Conservation (phyloP, 495 filamentous ascomycete genomes). For the Penicillium arizonense region DNA sequence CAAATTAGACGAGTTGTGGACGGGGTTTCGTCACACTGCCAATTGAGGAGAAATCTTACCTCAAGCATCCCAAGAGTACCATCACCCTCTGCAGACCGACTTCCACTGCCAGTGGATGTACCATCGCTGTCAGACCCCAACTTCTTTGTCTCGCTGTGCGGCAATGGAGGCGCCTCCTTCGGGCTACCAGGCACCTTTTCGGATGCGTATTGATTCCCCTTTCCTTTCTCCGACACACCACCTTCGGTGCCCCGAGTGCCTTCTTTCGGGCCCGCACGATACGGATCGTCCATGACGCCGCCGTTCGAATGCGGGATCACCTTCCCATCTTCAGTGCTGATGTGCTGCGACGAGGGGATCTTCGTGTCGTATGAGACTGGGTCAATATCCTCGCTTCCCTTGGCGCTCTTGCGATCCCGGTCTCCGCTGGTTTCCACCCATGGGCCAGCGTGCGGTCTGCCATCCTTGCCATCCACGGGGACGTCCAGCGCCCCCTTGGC, state of each 20-base stretch:
- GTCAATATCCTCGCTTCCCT: conserved; percentile 23
- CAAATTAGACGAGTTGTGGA: conserved; percentile 14
- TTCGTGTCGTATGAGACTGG: conserved; percentile 24
- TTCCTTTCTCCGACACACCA: conserved; percentile 81
- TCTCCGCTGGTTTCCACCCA: conserved; percentile 70
- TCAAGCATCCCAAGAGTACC: conserved; percentile 59
- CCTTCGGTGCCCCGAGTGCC: conserved; percentile 86
- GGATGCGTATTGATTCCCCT: conserved; percentile 61
- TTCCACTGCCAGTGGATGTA: conserved; percentile 2
- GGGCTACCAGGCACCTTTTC: conserved; percentile 79
- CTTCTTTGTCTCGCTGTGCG: conserved; percentile 71
- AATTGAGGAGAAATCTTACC: conserved; percentile 43
- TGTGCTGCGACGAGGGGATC: conserved; percentile 30
- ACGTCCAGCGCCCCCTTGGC: conserved; percentile 75
- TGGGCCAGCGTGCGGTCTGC: conserved; percentile 89
- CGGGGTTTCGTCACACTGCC: conserved; percentile 2
- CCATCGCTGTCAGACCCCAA: conserved; percentile 41
- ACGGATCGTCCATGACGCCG: conserved; percentile 87
- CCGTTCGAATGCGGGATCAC: conserved; percentile 76
- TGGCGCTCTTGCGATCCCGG: conserved; percentile 54
- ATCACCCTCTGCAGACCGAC: conserved; percentile 29
- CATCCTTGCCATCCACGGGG: conserved; percentile 93
- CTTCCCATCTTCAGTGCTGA: conserved; percentile 56
- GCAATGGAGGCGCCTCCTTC: conserved; percentile 79
- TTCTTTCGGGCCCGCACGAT: conserved; percentile 68